These are phyloP conservation scores for Metschnikowia santaceciliae DNA, from an alignment of 805 yeast genomes.

Conservation along the genomic window DNA sequence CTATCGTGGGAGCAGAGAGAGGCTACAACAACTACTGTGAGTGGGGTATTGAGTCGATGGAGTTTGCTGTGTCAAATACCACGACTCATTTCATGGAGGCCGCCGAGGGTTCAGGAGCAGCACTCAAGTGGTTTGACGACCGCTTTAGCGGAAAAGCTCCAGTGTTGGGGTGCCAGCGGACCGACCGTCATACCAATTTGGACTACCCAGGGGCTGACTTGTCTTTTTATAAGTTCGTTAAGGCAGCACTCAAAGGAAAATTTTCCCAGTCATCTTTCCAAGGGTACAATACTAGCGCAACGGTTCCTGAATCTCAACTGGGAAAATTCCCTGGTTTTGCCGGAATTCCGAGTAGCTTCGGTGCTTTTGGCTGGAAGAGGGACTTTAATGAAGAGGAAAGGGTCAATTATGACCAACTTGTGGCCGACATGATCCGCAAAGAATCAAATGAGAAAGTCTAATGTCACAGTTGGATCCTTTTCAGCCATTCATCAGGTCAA, in stretches of 20 bases:
- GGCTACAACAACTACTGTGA: constrained; percentile 28
- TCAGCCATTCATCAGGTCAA: too few species aligned
- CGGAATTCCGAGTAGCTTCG: constrained; percentile 1
- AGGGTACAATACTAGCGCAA: background rate
- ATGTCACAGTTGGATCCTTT: too few species aligned
- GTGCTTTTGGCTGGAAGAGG: constrained; percentile 5
- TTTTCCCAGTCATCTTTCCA: too few species aligned
- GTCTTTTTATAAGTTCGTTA: background rate
- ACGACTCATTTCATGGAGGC: constrained; percentile 27
- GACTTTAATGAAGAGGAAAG: background rate
- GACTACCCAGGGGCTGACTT: constrained; percentile 12
- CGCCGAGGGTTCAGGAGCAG: constrained; percentile 12
- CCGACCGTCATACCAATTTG: constrained; percentile 10
- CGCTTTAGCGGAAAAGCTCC: constrained; percentile 10
- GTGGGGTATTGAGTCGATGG: constrained; percentile 25
- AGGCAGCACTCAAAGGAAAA: background rate
- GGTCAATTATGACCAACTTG: background rate
- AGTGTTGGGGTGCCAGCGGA: constrained; percentile 10
- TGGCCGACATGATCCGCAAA: background rate
- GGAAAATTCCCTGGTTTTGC: background rate
- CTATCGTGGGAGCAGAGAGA: constrained; percentile 15
- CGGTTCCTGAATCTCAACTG: background rate
- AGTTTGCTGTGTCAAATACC: constrained; percentile 21
- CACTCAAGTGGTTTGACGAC: constrained; percentile 12
- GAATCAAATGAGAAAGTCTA: too few species aligned